phyloP scores from a whole-genome alignment of 2,329 filamentous ascomycete genomes.

The Rhexocercosporidium sp. region DNA sequence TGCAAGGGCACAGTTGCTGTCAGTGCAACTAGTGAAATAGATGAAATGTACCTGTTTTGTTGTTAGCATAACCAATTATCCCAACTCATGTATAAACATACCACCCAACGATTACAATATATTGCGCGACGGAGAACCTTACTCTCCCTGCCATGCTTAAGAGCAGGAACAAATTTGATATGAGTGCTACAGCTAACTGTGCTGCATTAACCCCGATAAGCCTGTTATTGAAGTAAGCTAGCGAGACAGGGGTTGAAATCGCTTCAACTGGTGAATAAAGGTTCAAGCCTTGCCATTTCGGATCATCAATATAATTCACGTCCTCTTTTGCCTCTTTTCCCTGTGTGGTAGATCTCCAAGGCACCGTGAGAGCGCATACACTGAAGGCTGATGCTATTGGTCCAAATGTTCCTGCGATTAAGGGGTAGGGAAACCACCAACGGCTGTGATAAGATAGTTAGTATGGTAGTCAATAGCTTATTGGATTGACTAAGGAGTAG shows the following conservation, averaged over 20 bases:
- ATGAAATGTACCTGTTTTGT: slow-evolving; percentile 16
- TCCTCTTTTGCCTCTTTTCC: background rate
- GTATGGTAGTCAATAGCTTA: background rate
- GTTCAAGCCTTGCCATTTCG: slow-evolving; percentile 16
- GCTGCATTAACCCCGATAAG: slow-evolving; percentile 19
- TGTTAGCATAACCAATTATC: slow-evolving; percentile 12
- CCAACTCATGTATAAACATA: background rate
- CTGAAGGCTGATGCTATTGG: slow-evolving; percentile 22
- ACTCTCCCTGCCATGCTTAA: background rate
- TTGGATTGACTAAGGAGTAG: background rate
- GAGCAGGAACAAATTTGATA: background rate
- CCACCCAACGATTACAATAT: background rate
- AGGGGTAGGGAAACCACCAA: slow-evolving; percentile 26
- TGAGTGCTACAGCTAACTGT: slow-evolving; percentile 18
- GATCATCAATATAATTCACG: slow-evolving; percentile 17
- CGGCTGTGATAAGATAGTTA: slow-evolving; percentile 1
- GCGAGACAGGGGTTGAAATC: background rate
- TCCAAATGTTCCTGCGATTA: slow-evolving; percentile 25
- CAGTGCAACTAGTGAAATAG: slow-evolving; percentile 18
- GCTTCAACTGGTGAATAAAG: background rate
- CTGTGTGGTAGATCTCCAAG: slow-evolving; percentile 12
- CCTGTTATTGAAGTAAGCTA: slow-evolving; percentile 1
- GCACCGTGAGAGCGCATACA: slow-evolving; percentile 19
- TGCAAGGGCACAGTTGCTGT: background rate
- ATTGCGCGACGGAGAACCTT: background rate